Evolutionary conservation across 1,284 basidiomycete genomes (phyloP), one percentile per base, ranked within the genome.

Genomic region (Paramarasmius palmivorus): DNA sequence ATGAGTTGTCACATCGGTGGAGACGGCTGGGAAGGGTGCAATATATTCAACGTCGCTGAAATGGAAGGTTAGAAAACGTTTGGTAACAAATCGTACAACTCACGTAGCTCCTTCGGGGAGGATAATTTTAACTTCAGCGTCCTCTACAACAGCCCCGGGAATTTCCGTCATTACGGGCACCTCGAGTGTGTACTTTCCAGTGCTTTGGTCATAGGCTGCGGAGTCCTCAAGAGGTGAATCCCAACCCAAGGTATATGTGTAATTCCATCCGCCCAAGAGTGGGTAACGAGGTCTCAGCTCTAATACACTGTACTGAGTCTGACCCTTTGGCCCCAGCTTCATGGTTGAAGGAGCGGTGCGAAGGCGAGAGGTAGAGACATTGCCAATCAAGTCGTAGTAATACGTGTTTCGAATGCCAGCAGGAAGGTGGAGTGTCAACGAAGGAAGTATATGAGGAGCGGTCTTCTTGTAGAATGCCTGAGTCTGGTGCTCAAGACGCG

Each of bases 261-360:
- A 99, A 69, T 98, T 98, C 97, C 97, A 99, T 17, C 96, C 95
- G 26, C 97, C 97, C 57, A 98, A 72, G 23, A 99, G 65, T 7
- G 97, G 97, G 69, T 95, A 99, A 36, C 97, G 83, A 0, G 97
- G 96, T 42, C 79, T 80, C 42, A 99, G 68, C 63, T 98, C 94
- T 38, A 98, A 75, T 9, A 84, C 61, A 55, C 86, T 90, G 63
- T 74, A 80, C 52, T 81, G 78, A 53, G 73, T 76, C 29, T 49
- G 52, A 17, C 72, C 69, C 56, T 79, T 77, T 39, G 74, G 70
- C 15, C 46, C 42, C 14, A 76, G 79, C 63, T 86, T 83, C 7
- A 82, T 74, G 12, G 81, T 71, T 9, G 88, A 81, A 32, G 86
- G 82, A 0, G 82, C 78, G 9, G 81, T 73, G 22, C 93, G 86